Evolutionary conservation across 805 yeast genomes (phyloP), one percentile per base, ranked within the genome.

Genomic region (Candida ficus): DNA sequence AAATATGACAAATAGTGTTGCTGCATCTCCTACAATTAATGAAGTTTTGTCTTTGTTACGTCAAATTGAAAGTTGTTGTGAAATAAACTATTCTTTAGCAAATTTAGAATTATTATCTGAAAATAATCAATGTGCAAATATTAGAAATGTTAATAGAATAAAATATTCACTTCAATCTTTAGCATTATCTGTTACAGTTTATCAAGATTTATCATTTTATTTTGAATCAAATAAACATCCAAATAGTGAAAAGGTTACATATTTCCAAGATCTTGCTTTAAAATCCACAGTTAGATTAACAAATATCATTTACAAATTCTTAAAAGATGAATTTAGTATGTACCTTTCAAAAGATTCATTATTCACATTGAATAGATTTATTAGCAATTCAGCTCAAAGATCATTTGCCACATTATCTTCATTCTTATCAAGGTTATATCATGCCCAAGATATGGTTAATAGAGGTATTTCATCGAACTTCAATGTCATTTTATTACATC

Each of bases 1-100:
- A 1, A 46, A 47, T 12, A 22, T 49, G 43, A 49, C 53, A n/a
- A 53, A 50, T 29, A 54, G 47, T 28, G 22, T 53, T 11, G 44
- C 39, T 2, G 12, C 29, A 5, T 25, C 50, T 1, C 51, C 57
- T 5, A 48, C 33, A 25, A 46, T 54, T 4, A 36, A 37, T 27
- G 50, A 52, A 6, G 28, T 56, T 13, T 17, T 47, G 6, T 44
- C 42, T 8, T 12, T 48, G 1, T 9, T 52, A 12, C 29, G 33
- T 27, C 47, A 44, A 19, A 46, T 53, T 47, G 44, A 46, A 8
- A 42, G 38, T 7, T 52, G 46, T 30, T 37, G 46, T 8, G 21
- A 29, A 14, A 38, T 54, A 25, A 46, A 51, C 31, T 56, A 50
- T 33, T 38, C 48, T 6, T 12, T 43, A 4, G 23, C 39, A 1